A percentile compares a stretch with the other conserved stretches of the same genome.
These are phyloP conservation scores for Zygnema circumcarinatum DNA, from an alignment of 139 green algal genomes.

Conservation along the genomic window DNA sequence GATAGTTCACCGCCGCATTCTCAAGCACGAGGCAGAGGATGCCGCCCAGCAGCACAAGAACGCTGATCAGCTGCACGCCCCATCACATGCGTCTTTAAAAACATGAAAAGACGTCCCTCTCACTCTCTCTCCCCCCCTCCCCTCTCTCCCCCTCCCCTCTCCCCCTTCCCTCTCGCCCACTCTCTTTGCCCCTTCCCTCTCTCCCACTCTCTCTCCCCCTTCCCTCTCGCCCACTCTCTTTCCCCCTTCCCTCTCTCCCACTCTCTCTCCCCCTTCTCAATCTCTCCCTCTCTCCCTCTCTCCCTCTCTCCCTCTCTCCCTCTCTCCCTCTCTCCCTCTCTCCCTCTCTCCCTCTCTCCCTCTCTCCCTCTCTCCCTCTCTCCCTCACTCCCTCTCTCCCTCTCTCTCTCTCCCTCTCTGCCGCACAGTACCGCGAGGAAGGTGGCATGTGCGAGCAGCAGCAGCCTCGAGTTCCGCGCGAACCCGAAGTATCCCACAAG, in stretches of 20 bases:
- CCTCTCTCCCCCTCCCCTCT: not conserved
- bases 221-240: not conserved
- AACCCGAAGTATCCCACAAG: slow-evolving; percentile 24
- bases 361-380: not conserved
- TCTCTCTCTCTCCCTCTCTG: not conserved
- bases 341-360: not conserved
- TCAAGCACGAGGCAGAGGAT: slow-evolving; percentile 6
- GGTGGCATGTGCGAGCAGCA: not conserved
- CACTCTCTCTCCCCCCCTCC: not conserved
- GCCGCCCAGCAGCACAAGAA: slow-evolving; percentile 6
- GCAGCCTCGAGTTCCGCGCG: not conserved
- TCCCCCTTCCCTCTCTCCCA: not conserved
- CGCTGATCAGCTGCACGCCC: not conserved
- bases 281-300: not conserved
- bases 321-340: not conserved
- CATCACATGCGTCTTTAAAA: not conserved
- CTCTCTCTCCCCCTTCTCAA: not conserved
- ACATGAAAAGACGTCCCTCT: not conserved
- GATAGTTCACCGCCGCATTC: not conserved
- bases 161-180: not conserved
- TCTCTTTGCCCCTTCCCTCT: not conserved
- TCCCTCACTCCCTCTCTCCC: not conserved
- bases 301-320: not conserved
- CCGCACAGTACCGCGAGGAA: not conserved
- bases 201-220: too few species aligned